Percentiles rank a stretch among this genome's conserved stretches.
phyloP scores from a whole-genome alignment of 192 early-diverging fungal genomes.

The Backusella westeae region DNA sequence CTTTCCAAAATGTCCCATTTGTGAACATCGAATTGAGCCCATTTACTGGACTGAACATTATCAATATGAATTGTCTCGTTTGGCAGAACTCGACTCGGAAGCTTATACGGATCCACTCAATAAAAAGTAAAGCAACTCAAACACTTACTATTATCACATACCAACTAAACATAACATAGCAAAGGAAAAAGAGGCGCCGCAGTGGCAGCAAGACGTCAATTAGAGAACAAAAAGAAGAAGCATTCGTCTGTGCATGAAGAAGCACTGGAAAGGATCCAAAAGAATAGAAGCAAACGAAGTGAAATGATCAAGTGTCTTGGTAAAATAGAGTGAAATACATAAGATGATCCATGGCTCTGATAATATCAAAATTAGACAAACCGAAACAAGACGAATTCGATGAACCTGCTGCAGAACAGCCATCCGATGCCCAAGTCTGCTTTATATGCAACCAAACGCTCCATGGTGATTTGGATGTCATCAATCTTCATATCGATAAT shows the following conservation, averaged over 20 bases:
- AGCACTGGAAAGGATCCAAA: constrained; percentile 36
- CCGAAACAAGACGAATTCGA: background rate
- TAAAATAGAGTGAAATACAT: background rate
- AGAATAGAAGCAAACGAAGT: constrained; percentile 32
- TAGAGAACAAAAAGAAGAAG: constrained; percentile 43
- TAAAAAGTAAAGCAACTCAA: constrained; percentile 12
- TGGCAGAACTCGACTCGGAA: constrained; percentile 35
- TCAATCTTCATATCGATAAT: constrained; percentile 77
- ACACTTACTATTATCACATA: no score
- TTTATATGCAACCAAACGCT: constrained; percentile 64
- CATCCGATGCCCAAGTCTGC: constrained; percentile 47
- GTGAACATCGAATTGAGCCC: constrained; percentile 39
- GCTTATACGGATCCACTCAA: constrained; percentile 14
- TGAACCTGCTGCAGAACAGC: constrained; percentile 2
- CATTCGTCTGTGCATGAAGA: constrained; percentile 21
- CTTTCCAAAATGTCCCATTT: constrained; percentile 48
- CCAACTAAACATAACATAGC: constrained; percentile 4
- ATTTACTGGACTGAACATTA: constrained; percentile 48
- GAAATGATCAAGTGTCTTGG: constrained; percentile 31
- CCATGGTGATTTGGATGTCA: constrained; percentile 50
- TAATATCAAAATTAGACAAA: background rate
- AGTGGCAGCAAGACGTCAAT: constrained; percentile 48
- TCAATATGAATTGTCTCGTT: constrained; percentile 42
- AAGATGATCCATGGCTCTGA: background rate
- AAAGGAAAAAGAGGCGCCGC: constrained; percentile 57